phyloP scores from a whole-genome alignment of 2,329 filamentous ascomycete species.

The Aspergillus neotritici region DNA sequence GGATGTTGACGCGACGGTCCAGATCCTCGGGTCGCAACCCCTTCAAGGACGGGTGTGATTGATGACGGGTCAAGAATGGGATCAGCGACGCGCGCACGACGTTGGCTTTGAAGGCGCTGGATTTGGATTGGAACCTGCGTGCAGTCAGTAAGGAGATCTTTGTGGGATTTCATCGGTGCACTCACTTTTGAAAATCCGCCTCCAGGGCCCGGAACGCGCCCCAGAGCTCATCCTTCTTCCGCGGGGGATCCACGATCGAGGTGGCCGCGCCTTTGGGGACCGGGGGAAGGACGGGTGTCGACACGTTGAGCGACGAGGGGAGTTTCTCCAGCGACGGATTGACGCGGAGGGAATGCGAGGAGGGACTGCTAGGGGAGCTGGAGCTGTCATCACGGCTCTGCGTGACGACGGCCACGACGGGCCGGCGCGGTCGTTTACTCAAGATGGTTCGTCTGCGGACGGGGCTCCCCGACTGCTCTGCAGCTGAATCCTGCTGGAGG shows the following conservation, averaged over 20 bases:
- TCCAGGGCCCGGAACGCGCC: constrained; percentile 62
- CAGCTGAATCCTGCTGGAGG: constrained; percentile 16
- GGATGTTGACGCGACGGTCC: constrained; percentile 69
- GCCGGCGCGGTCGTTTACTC: constrained; percentile 36
- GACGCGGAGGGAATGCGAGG: constrained; percentile 36
- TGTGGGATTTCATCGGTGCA: constrained; percentile 1
- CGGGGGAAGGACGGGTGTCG: constrained; percentile 44
- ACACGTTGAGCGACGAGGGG: constrained; percentile 37
- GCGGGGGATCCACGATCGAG: constrained; percentile 34
- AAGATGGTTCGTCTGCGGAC: constrained; percentile 28
- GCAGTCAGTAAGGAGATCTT: constrained; percentile 8
- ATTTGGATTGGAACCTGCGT: constrained; percentile 63
- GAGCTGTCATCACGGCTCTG: constrained; percentile 32
- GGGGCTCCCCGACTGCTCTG: constrained; percentile 15
- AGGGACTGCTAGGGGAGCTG: constrained; percentile 34
- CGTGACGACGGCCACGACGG: constrained; percentile 36
- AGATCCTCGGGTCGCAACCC: constrained; percentile 71
- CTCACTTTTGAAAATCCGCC: constrained; percentile 61
- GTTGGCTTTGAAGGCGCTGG: constrained; percentile 66
- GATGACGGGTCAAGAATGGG: constrained; percentile 69
- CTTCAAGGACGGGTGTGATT: constrained; percentile 60
- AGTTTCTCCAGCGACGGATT: constrained; percentile 45
- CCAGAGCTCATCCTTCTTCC: constrained; percentile 66
- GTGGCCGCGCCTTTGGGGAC: constrained; percentile 42
- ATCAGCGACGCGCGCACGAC: constrained; percentile 67